Evolutionary conservation across 179 eudicot species (phyloP), one percentile per base, ranked within the genome.

Genomic region (Drosera spatulata): DNA sequence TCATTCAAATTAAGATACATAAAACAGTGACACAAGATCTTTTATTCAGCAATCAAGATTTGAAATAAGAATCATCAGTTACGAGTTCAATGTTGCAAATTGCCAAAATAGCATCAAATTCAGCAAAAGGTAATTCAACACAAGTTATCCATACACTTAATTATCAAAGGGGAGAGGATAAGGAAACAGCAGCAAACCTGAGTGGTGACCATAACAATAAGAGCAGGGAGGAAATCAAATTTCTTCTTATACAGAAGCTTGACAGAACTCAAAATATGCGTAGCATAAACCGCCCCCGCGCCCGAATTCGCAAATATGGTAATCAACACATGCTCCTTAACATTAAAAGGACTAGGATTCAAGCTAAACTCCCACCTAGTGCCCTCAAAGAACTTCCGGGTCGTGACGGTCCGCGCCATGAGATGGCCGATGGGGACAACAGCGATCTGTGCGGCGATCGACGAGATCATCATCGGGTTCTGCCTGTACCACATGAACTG

Each of bases 401-500:
- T 65, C 0, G 86, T 72, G 0, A 88, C 14, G 3, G 83, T 75
- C 3, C 68, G 50, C 0, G 95, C 96, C 96, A 86, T 88, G 12
- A 88, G 22, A 6, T 84, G 86, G 11, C 96, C 96, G 1, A 88
- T 12, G 0, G 95, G 96, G 8, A 88, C 95, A 3, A 84, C 91
- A 0, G 83, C 95, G 39, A 88, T 84, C 63, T 83, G 90, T 0
- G 86, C 95, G 0, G 83, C 73, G 4, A 77, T 82, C 1, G 91
- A 79, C 3, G 69, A 33, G 0, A 88, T 55, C 0, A 59, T 0
- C 72, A 88, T 55, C 0, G 96, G 95, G 62, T 88, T 77, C 0
- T 71, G 66, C 1, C 96, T 40, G 57, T 84, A 88, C 95, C 95
- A 84, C 80, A 84, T 82, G 62, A 88, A 88, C 71, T 86, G 96